Evolutionary conservation across 331 rosid genomes (phyloP), one percentile per base, ranked within the genome.

Genomic region (Malus hybrid): DNA sequence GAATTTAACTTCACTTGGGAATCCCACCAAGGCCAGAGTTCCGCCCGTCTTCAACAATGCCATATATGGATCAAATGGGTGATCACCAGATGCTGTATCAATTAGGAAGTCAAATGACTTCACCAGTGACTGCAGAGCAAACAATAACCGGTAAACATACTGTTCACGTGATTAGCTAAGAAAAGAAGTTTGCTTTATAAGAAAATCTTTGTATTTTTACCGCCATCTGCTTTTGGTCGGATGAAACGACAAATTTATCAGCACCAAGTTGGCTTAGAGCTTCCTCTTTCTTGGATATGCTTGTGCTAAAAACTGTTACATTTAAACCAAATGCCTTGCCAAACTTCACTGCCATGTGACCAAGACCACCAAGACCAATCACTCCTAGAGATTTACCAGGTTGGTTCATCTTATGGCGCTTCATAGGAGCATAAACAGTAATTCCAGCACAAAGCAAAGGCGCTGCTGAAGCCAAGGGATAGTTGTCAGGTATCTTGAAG

Each of bases 281-380:
- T 80, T 91, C 96, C 72, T 86, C 88, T 85, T 85, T 89, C 92
- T 93, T 93, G 80, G 96, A 88, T 61, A 80, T 69, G 73, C 93
- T 93, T 42, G 98, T 74, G 90, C 98, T 93, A 82, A 93, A 83
- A 77, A 91, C 75, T n/a, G 97, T 91, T 29, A 93, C 98, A 73
- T 69, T 87, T 82, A 91, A 86, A 57, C 96, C 93, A 78, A 91
- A 91, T 50, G 93, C 97, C 85, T 93, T 93, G 64, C 96, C 97
- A 67, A 93, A 93, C 82, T 88, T 93, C 70, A 89, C 97, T 6
- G 98, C 98, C 96, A 93, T 82, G 80, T 93, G 98, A 57, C 98
- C 97, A 6, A 93, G 97, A 81, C 98, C 98, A 56, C 97, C 98
- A 28, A 93, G 97, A n/a, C 96, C 97, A 76, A 93, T 79, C 83